Conservation (phyloP, 129 eudicot species). For the Centrapalus pauciflorus region DNA sequence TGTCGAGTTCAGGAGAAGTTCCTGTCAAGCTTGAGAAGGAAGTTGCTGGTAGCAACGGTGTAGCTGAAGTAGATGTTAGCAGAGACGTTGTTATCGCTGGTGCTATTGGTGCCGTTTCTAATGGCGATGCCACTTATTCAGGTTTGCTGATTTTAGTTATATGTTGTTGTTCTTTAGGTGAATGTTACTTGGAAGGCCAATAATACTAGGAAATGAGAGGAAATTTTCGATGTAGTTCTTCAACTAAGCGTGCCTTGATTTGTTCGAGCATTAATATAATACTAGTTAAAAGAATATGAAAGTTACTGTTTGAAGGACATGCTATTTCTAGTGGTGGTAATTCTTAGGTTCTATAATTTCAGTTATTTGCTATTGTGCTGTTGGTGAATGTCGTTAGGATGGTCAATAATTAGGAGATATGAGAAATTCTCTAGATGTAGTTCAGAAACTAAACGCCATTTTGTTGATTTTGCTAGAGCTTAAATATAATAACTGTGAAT, state of each 20-base stretch:
- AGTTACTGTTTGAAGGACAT: background rate
- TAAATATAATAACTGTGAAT: background rate
- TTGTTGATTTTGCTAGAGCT: conserved; percentile 1
- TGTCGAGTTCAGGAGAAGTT: conserved; percentile 34
- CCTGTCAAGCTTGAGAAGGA: conserved; percentile 36
- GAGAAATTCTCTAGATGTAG: conserved; percentile 15
- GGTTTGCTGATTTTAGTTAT: conserved; percentile 25
- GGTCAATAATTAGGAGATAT: background rate
- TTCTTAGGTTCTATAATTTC: conserved; percentile 10
- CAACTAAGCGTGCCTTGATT: background rate
- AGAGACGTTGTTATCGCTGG: background rate
- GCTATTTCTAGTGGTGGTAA: conserved; percentile 17
- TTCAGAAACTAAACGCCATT: background rate
- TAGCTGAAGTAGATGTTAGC: conserved; percentile 18
- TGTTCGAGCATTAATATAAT: background rate
- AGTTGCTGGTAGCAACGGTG: conserved; percentile 8
- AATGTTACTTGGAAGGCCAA: background rate
- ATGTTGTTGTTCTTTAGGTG: conserved; percentile 1
- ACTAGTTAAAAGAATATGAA: background rate
- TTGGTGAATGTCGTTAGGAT: background rate
- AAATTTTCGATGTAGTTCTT: conserved; percentile 1
- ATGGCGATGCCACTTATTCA: conserved; percentile 33
- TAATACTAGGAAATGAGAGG: background rate
- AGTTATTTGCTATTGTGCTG: background rate
- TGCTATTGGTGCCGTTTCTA: conserved; percentile 24